Evolutionary conservation across 805 yeast species (phyloP).

Genomic region (Nakazawaea populi): DNA sequence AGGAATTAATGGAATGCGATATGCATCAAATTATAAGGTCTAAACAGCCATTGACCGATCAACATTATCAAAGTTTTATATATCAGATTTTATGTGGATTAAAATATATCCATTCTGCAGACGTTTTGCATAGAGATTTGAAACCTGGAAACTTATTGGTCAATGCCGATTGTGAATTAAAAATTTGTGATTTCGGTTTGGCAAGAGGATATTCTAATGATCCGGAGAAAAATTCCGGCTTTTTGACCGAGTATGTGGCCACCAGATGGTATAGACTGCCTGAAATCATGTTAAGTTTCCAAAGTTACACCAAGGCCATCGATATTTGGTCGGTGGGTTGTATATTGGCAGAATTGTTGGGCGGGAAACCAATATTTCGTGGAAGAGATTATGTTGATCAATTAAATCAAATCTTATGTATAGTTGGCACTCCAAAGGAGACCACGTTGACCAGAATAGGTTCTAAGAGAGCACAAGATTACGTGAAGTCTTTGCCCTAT

Average conservation of each 20-base stretch:
- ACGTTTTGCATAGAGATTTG: conserved; percentile 89
- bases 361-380: conserved; percentile 86
- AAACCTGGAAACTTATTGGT: conserved; percentile 92
- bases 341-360: conserved; percentile 87
- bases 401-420: conserved; percentile 76
- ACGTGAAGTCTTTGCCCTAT: conserved; percentile 79
- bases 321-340: conserved; percentile 99
- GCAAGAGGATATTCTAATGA: conserved; percentile 86
- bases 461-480: conserved; percentile 84
- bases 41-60: conserved; percentile 89
- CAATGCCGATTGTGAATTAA: conserved; percentile 94
- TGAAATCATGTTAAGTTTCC: conserved; percentile 91
- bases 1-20: conserved; percentile 97
- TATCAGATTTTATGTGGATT: conserved; percentile 92
- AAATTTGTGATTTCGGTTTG: conserved; percentile 93
- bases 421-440: conserved; percentile 88
- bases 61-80: conserved; percentile 88
- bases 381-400: conserved; percentile 97
- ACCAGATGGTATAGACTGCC: conserved; percentile 99
- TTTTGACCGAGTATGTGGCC: conserved; percentile 95
- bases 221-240: conserved; percentile 85
- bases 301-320: conserved; percentile 92
- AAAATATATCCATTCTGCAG: conserved; percentile 92
- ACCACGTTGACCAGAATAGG: conserved; percentile 67
- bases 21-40: conserved; percentile 96